phyloP scores from a whole-genome alignment of 495 filamentous ascomycete species.

The Xylaria cubensis region DNA sequence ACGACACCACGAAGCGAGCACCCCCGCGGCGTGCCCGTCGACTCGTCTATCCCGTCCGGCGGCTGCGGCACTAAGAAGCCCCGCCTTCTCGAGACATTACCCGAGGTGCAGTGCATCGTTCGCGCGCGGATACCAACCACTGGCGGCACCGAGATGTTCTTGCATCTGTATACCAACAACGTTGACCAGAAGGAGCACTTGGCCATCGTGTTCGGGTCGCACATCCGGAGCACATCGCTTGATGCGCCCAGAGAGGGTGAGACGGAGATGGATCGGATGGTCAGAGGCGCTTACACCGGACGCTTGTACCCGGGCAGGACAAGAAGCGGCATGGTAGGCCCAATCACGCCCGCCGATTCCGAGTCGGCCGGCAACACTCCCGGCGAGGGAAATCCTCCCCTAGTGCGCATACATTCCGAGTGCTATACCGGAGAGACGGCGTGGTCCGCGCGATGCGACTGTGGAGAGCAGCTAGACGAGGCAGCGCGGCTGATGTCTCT shows the following conservation, averaged over 20 bases:
- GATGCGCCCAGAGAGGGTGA: slow-evolving; percentile 84
- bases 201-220: slow-evolving; percentile 93
- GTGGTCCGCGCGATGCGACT: slow-evolving; percentile 97
- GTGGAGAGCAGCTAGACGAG: slow-evolving; percentile 96
- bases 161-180: slow-evolving; percentile 93
- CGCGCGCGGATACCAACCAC: slow-evolving; percentile 87
- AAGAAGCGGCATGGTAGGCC: slow-evolving; percentile 60
- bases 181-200: slow-evolving; percentile 95
- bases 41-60: slow-evolving; percentile 57
- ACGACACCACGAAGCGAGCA: slow-evolving; percentile 53
- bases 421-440: slow-evolving; percentile 99
- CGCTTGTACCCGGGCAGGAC: slow-evolving; percentile 85
- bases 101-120: slow-evolving; percentile 80
- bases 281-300: slow-evolving; percentile 89
- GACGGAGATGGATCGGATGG: slow-evolving; percentile 95
- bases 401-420: slow-evolving; percentile 96
- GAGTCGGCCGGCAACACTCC: slow-evolving; percentile 27
- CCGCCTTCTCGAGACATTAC: slow-evolving; percentile 71
- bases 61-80: slow-evolving; percentile 64
- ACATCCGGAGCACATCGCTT: slow-evolving; percentile 80
- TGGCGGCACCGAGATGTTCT: slow-evolving; percentile 91
- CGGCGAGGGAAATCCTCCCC: slow-evolving; percentile 51
- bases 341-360: slow-evolving; percentile 29
- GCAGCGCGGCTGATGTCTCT: slow-evolving; percentile 93
- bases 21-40: slow-evolving; percentile 60